Base-by-base conservation (phyloP, 2,329 filamentous ascomycete genomes). In the Hymenoscyphus fructigenus region DNA sequence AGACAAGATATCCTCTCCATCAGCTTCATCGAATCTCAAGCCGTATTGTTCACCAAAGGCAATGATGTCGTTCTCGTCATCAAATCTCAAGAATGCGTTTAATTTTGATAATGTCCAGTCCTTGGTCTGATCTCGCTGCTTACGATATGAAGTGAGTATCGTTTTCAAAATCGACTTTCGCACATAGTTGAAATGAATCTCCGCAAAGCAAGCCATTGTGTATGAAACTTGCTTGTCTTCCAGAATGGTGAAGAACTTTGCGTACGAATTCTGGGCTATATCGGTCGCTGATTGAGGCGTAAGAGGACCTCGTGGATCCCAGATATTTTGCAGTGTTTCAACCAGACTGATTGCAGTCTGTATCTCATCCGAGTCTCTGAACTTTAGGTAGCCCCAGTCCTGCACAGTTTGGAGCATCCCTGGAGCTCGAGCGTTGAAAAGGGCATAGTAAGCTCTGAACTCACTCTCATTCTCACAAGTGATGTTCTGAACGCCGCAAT, bases 191-290 rank as follows among this genome's bases (percentile, higher is more conserved):
- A 90, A 89, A 71, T 88, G 86, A n/a, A 87, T 84, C 71, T 90
- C 87, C 6, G 87, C 87, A 66, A 90, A 84, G 69, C 88, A 90
- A 15, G 87, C 88, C 85, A 90, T 88, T 0, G 86, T 88, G 72
- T 90, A 90, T 0, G 88, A 89, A 2, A 88, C 83, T 17, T 79
- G 76, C 0, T 79, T 78, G 50, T 83, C 80, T 68, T 85, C 80
- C 32, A 90, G 78, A 58, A 90, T 86, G 28, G 82, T 79, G 71
- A 90, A 89, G 73, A 84, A 89, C 20, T 83, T 80, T 28, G 80
- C 78, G 56, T 81, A 84, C 5, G 80, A 79, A 23, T 81, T 80
- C 50, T 83, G 78, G 1, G 84, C 82, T 28, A 82, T 74, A 12
- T 76, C 74, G 14, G 70, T 72, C 41, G 69, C 65, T 6, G 72